Conservation (phyloP, 2,329 filamentous ascomycete genomes). For the Niveomyces coronatus region DNA sequence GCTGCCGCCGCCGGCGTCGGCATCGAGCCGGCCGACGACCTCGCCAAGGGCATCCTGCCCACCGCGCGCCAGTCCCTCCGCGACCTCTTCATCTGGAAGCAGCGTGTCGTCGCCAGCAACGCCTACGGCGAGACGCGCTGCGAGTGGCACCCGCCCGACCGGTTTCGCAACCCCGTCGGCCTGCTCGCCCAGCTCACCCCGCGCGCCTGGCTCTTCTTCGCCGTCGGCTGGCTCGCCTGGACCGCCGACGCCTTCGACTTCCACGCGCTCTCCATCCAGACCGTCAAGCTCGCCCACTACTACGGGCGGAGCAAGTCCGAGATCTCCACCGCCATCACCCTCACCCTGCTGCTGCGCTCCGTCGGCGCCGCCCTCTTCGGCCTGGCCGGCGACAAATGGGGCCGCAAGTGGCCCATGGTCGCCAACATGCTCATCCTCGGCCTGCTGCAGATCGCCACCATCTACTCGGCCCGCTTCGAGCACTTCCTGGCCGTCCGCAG, state of each 20-base stretch:
- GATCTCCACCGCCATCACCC: slow-evolving; percentile 64
- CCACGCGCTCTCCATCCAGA: slow-evolving; percentile 70
- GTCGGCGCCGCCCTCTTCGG: slow-evolving; percentile 69
- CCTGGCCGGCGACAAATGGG: slow-evolving; percentile 66
- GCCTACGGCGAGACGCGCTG: slow-evolving; percentile 52
- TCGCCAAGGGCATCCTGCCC: slow-evolving; percentile 54
- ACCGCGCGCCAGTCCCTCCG: slow-evolving; percentile 53
- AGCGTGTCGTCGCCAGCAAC: slow-evolving; percentile 58
- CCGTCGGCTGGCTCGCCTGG: slow-evolving; percentile 67
- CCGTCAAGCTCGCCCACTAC: slow-evolving; percentile 52
- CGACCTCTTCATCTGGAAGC: slow-evolving; percentile 65
- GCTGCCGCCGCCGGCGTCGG: not conserved
- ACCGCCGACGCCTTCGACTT: slow-evolving; percentile 78
- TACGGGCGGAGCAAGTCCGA: slow-evolving; percentile 47
- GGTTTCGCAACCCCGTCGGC: slow-evolving; percentile 59
- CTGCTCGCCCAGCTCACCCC: slow-evolving; percentile 53
- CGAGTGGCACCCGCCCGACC: slow-evolving; percentile 59
- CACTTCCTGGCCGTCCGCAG: slow-evolving; percentile 67
- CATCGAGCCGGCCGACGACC: slow-evolving; percentile 50
- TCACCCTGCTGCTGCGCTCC: slow-evolving; percentile 65
- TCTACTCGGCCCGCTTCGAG: slow-evolving; percentile 60
- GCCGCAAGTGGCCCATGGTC: slow-evolving; percentile 77
- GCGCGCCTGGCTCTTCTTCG: slow-evolving; percentile 65
- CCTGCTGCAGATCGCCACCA: slow-evolving; percentile 61
- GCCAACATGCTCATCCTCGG: slow-evolving; percentile 66